Conservation (phyloP, 148 eudicot species). For the Cornus florida region DNA sequence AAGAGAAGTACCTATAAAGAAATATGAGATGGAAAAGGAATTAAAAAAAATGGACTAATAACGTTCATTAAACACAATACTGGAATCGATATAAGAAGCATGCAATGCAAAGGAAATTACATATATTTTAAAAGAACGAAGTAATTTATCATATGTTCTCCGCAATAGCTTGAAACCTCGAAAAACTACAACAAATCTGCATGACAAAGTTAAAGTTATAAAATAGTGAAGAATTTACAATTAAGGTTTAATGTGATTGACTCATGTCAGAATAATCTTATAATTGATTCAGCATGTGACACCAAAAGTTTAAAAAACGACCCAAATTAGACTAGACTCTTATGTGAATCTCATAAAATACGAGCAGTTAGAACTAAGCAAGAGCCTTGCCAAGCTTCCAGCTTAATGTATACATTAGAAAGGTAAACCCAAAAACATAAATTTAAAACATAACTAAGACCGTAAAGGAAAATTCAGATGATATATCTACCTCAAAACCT, state of each 20-base stretch:
- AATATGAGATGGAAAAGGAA: slow-evolving; percentile 1
- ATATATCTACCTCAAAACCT: slow-evolving; percentile 72
- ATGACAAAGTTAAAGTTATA: too few relatives aligned
- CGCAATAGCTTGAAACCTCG: neutral
- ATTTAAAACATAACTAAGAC: neutral
- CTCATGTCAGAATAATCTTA: neutral
- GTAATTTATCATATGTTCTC: neutral
- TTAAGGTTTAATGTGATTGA: neutral
- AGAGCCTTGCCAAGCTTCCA: neutral
- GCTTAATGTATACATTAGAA: neutral
- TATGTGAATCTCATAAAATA: neutral
- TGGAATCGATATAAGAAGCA: neutral
- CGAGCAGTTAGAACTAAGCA: neutral
- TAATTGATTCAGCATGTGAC: neutral
- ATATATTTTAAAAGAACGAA: neutral
- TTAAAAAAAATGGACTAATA: neutral
- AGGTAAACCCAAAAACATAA: neutral
- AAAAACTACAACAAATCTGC: too few relatives aligned
- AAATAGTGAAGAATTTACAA: too few relatives aligned
- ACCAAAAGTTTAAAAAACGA: neutral
- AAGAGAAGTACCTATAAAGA: slow-evolving; percentile 77
- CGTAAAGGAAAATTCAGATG: neutral
- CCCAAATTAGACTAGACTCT: neutral
- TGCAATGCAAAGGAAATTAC: neutral
- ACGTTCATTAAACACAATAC: neutral